Evolutionary conservation across 495 filamentous ascomycete species (phyloP), one percentile per base, ranked within the genome.

Genomic region (Penicillium cinerascens): DNA sequence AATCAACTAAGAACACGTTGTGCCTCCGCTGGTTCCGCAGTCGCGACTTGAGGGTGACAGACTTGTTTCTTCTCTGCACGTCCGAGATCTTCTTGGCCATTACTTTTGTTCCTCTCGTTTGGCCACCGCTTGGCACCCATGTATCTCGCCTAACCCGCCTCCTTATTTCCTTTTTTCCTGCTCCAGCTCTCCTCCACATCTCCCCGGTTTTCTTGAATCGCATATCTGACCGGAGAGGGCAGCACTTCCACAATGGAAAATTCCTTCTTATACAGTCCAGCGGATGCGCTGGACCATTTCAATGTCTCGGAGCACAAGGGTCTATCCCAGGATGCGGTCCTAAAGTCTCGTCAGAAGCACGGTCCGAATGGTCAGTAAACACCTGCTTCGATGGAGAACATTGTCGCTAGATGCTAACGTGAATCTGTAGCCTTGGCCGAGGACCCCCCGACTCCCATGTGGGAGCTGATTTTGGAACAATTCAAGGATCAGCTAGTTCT

Each of bases 401-500:
- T 26, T 18, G 3, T 39, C 7, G 39, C 23, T 18, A 1, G 41
- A 44, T 38, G 47, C 54, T 48, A 39, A 55, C 44, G 13, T 23
- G 17, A 11, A 21, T 7, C 33, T 47, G 11, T 48, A 97, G 93
- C 91, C 47, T 84, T 99, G 50, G 86, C 90, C 15, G 93, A 99
- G 72, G 95, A 97, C 47, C 92, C 95, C 39, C 89, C 95, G n/a
- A 97, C 93, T 15, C 95, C 95, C 33, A 64, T 99, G 42, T 99
- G 93, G 92, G 79, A 96, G 69, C 83, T 99, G 53, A 87, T 99
- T 38, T 78, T 97, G 46, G 95, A 99, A 69, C 95, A 99, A 71
- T 99, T 99, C 78, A 96, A 99, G 72, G 95, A 99, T 65, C 95
- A 99, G 71, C 81, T 99, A 2, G 95, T 99, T 48, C 80, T 99